Base-by-base conservation (phyloP, 768 basidiomycete species). In the Leccinum fibrillosum region DNA sequence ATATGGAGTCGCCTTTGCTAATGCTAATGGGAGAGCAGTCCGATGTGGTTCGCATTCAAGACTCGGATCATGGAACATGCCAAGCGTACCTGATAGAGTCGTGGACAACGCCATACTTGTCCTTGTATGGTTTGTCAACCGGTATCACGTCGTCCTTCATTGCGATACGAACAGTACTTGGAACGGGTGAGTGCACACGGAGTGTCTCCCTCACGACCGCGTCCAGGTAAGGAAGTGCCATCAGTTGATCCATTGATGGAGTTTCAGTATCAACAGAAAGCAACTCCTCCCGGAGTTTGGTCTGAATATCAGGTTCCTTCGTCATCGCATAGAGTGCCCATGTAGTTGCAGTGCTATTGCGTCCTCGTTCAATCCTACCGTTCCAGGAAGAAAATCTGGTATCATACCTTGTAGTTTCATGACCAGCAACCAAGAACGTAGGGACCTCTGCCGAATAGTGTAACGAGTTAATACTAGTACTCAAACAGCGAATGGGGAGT, bases 221-320 rank as follows among this genome's bases (percentile, higher is more conserved):
- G 61, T 90, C 90, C n/a, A 92, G 82, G 64, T 88, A 90, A 0
- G 86, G 80, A 4, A 93, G 75, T 4, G 79, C 74, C 56, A 82
- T 80, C 1, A 92, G 78, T 34, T 85, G 78, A 30, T 91, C 89
- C 84, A 90, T 88, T 3, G 79, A 78, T 4, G 88, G 88, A 1
- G 72, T 81, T 9, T 87, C 82, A 0, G 82, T 84, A 1, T 76
- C 64, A 11, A 86, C 72, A 0, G 72, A 65, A 8, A 81, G 69
- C 1, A 87, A 73, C 64, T 91, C 88, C 2, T 81, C 76, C 1
- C 86, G 78, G 0, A 92, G 77, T 60, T 81, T 81, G 9, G 63
- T 71, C 60, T 89, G 87, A 4, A 80, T 71, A 1, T 77, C 72
- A 0, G 76, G 76, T 44, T 80, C 62, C 58, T 80, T 75, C 0